Conservation (phyloP, 768 basidiomycete species). For the Termitomyces sp. region DNA sequence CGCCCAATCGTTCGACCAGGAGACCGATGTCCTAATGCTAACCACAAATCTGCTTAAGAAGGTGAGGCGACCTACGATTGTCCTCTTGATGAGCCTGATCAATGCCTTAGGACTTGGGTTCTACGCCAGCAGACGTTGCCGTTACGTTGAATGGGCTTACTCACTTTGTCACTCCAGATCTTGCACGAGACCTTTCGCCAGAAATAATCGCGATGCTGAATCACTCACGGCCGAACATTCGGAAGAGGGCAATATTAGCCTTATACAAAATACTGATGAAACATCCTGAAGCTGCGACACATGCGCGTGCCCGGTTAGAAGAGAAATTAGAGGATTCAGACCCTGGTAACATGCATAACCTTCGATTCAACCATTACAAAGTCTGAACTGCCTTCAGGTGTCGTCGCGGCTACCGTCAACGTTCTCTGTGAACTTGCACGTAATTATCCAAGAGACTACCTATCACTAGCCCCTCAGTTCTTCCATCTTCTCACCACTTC, state of each 20-base stretch:
- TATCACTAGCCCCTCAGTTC: slow-evolving; percentile 85
- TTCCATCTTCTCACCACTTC: slow-evolving; percentile 93
- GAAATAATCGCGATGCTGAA: slow-evolving; percentile 85
- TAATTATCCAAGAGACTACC: slow-evolving; percentile 72
- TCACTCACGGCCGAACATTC: slow-evolving; percentile 83
- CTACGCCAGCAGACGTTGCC: slow-evolving; percentile 70
- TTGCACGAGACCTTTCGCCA: slow-evolving; percentile 86
- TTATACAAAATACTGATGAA: slow-evolving; percentile 77
- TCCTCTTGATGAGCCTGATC: slow-evolving; percentile 16
- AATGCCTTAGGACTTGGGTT: slow-evolving; percentile 69
- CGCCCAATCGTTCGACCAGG: slow-evolving; percentile 83
- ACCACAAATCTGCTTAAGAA: slow-evolving; percentile 96
- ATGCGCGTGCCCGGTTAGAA: slow-evolving; percentile 64
- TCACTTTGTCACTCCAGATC: slow-evolving; percentile 78
- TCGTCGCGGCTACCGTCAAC: slow-evolving; percentile 92
- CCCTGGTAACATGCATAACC: slow-evolving; percentile 39
- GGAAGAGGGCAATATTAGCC: slow-evolving; percentile 86
- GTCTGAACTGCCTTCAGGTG: slow-evolving; percentile 44
- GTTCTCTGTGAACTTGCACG: slow-evolving; percentile 91
- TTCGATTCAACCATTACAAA: not conserved
- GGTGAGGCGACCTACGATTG: slow-evolving; percentile 39
- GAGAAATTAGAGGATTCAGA: slow-evolving; percentile 83
- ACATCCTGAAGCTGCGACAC: slow-evolving; percentile 74
- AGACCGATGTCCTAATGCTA: slow-evolving; percentile 96
- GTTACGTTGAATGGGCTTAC: slow-evolving; percentile 80